phyloP scores from a whole-genome alignment of 164 flowering plant species.

The Dillenia suffruticosa region DNA sequence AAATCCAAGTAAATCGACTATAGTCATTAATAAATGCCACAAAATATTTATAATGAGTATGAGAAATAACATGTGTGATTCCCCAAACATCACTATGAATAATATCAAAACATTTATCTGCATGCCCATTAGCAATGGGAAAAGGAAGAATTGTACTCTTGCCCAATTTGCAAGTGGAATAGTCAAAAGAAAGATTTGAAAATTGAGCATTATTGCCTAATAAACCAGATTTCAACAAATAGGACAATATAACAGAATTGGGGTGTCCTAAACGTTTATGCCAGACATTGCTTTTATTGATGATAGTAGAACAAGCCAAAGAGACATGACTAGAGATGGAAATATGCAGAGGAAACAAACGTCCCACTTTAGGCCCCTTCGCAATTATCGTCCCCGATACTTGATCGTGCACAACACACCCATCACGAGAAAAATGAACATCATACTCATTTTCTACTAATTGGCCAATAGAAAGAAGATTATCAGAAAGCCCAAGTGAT shows the following conservation, averaged over 20 bases:
- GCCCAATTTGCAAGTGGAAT: background rate
- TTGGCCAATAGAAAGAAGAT: background rate
- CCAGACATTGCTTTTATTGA: too few relatives aligned
- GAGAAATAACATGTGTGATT: background rate
- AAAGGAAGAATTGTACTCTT: background rate
- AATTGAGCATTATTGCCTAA: background rate
- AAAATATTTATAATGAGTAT: background rate
- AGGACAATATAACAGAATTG: too few relatives aligned
- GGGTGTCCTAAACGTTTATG: too few relatives aligned
- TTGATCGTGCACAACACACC: too few relatives aligned
- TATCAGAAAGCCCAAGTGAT: background rate
- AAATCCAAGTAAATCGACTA: conserved; percentile 2
- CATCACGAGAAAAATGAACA: background rate
- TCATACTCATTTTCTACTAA: background rate
- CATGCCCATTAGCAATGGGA: background rate
- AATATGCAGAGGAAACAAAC: too few relatives aligned
- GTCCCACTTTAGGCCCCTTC: too few relatives aligned
- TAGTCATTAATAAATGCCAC: conserved; percentile 7
- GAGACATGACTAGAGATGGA: too few relatives aligned
- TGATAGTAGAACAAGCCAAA: too few relatives aligned
- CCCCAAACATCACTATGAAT: background rate
- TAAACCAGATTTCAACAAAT: too few relatives aligned
- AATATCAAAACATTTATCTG: background rate
- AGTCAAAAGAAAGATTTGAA: background rate
- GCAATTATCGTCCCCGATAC: too few relatives aligned